Base-by-base conservation (phyloP, 345 rosid genomes). In the Lumnitzera littorea region DNA sequence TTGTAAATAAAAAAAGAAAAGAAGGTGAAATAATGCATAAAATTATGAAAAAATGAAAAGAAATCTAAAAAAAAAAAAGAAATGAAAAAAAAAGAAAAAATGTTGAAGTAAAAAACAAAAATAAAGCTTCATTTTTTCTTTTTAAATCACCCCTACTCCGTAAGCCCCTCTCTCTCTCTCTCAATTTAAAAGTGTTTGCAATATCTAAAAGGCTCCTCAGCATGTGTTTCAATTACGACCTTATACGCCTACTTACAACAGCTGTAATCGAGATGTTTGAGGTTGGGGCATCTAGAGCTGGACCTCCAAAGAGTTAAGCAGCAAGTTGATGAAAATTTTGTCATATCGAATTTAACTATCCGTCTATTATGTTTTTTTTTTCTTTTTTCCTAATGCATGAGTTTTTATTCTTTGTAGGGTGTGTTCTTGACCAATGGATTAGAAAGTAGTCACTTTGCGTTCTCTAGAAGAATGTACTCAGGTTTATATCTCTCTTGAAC, bases 211-310 rank as follows among this genome's bases (percentile, higher is more conserved):
- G 8, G 52, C n/a, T 49, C 46, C 25, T 29, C 10, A 41, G 67
- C 12, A 48, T 57, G 24, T 51, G 24, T 48, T n/a, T 29, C 57
- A 11, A 11, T 11, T 62, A 27, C 63, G 58, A 29, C 36, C 57
- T 48, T 70, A 8, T 48, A 91, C 91, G 96, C 91, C 47, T 91
- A 88, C 64, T 90, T 91, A 36, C 98, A 88, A 57, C 90, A 91
- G 48, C 61, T 91, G 55, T 95, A 91, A 75, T 74, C 83, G 50
- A 83, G 98, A 67, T 82, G 90, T 60, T 65, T 83, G 69, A 86
- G 84, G 76, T 71, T 91, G 61, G 80, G 78, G 12, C 90, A 83
- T 52, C 61, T 91, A 62, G 98, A 91, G 71, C 91, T 78, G 78
- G 98, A 91, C 67, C 87, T 91, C 15, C 77, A 83, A 68, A 83